Percentiles rank a stretch among this genome's conserved stretches.
Evolutionary conservation across 2,329 filamentous ascomycete species (phyloP).

Genomic region (Hypomyces perniciosus): DNA sequence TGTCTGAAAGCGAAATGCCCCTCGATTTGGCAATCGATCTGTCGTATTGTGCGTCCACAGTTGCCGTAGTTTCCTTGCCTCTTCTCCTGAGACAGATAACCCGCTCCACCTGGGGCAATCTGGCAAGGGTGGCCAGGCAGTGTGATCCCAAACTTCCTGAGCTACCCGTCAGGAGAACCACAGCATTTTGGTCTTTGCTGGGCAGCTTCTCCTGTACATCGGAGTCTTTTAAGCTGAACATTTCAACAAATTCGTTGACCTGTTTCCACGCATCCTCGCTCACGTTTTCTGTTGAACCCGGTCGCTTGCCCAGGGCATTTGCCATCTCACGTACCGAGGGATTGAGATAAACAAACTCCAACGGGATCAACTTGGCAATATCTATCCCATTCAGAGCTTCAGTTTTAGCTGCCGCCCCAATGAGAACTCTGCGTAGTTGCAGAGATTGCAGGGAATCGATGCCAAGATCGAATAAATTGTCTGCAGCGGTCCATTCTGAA

Average conservation of each 20-base stretch:
- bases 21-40: slow-evolving; percentile 6
- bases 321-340: slow-evolving; percentile 13
- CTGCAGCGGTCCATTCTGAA: slow-evolving; percentile 7
- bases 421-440: slow-evolving; percentile 10
- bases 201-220: not conserved
- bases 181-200: slow-evolving; percentile 7
- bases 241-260: slow-evolving; percentile 8
- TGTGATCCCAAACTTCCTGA: slow-evolving; percentile 18
- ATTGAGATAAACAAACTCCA: slow-evolving; percentile 18
- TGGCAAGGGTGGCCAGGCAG: slow-evolving; percentile 12
- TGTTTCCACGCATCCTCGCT: not conserved
- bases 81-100: slow-evolving; percentile 11
- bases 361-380: slow-evolving; percentile 11
- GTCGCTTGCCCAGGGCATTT: slow-evolving; percentile 5
- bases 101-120: slow-evolving; percentile 9
- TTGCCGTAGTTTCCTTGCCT: not conserved
- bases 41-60: slow-evolving; percentile 4
- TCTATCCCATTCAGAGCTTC: slow-evolving; percentile 12
- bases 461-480: slow-evolving; percentile 14
- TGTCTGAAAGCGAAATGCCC: slow-evolving; percentile 10
- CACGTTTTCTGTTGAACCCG: not conserved
- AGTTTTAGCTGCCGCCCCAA: slow-evolving; percentile 13
- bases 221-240: slow-evolving; percentile 4
- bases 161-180: slow-evolving; percentile 17
- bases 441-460: slow-evolving; percentile 15